Base-by-base conservation (phyloP, 352 stramenopile species). In the Peronospora destructor region DNA sequence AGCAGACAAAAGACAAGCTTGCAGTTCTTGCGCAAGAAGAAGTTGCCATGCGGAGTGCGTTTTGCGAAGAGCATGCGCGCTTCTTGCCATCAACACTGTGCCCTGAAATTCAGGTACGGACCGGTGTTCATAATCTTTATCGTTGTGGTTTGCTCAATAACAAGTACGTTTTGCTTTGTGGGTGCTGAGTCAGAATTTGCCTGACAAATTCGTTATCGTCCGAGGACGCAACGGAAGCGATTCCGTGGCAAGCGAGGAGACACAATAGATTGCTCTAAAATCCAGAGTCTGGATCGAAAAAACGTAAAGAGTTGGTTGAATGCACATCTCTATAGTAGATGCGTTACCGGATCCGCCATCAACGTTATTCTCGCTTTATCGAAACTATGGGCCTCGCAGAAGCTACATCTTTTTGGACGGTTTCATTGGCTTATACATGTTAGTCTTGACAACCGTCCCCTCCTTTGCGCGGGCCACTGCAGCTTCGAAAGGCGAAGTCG, bases 81-180 rank as follows among this genome's bases (percentile, higher is more conserved):
- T 91, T 83, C 37, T 65, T 91, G 28, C 79, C 79, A 4, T 73
- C 75, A 6, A 83, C 76, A 2, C 59, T 91, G 9, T 88, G 76
- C 56, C 79, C 76, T 4, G 66, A 86, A 47, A 79, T 91, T 42
- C 78, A 84, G 57, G 77, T 87, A 48, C 13, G 48, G 34, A 32
- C 34, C 13, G 0, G 14, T 10, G 2, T 36, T 21, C 19, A 38
- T 9, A 25, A 44, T 36, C 32, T 6, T 36, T 16, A 16, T 16
- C 10, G 11, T 13, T 13, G 9, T 7, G 16, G 10, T 32, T 11
- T 16, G 17, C 4, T 48, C 19, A 26, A 6, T 45, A 3, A 46
- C 34, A 53, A 19, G 52, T 29, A 23, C 21, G 13, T 5, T 36
- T 12, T 37, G 17, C 41, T 34, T 47, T 38, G 5, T n/a, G 8